A percentile compares a stretch with the other conserved stretches of the same genome.
Conservation (phyloP, 2,329 filamentous ascomycete species). For the Colletotrichum gigasporum region DNA sequence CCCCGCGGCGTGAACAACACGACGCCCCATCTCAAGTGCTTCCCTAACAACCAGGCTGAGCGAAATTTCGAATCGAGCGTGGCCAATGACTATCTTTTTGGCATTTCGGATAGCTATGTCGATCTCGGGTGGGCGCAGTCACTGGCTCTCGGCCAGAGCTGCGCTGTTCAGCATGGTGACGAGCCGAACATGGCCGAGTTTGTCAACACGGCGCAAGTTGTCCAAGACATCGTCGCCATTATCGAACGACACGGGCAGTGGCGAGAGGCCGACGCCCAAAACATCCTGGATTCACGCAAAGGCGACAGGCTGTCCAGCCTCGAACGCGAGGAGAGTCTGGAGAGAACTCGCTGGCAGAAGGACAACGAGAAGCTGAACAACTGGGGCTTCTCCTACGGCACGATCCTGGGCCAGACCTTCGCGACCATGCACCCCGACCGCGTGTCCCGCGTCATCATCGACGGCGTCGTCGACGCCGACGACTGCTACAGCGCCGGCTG, state of each 20-base stretch:
- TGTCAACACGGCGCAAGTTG: slow-evolving; percentile 55
- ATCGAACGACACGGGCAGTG: slow-evolving; percentile 52
- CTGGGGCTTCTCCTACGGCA: slow-evolving; percentile 56
- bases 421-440: slow-evolving; percentile 48
- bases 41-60: slow-evolving; percentile 36
- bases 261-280: slow-evolving; percentile 35
- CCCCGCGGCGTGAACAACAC: slow-evolving; percentile 53
- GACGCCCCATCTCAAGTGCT: slow-evolving; percentile 49
- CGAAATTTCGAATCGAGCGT: not conserved
- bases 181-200: slow-evolving; percentile 41
- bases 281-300: not conserved
- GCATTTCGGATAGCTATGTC: slow-evolving; percentile 31
- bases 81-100: slow-evolving; percentile 13
- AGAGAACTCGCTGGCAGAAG: slow-evolving; percentile 27
- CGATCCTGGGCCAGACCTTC: slow-evolving; percentile 50
- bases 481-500: slow-evolving; percentile 43
- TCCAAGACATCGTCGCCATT: slow-evolving; percentile 58
- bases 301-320: not conserved
- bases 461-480: slow-evolving; percentile 45
- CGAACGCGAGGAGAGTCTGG: not conserved
- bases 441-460: slow-evolving; percentile 45
- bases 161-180: slow-evolving; percentile 24
- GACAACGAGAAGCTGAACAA: slow-evolving; percentile 45
- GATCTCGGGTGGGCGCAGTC: slow-evolving; percentile 36
- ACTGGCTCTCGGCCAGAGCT: slow-evolving; percentile 35